Evolutionary conservation across 805 yeast species (phyloP), one percentile per base, ranked within the genome.

Genomic region (Kuraishia cidri): DNA sequence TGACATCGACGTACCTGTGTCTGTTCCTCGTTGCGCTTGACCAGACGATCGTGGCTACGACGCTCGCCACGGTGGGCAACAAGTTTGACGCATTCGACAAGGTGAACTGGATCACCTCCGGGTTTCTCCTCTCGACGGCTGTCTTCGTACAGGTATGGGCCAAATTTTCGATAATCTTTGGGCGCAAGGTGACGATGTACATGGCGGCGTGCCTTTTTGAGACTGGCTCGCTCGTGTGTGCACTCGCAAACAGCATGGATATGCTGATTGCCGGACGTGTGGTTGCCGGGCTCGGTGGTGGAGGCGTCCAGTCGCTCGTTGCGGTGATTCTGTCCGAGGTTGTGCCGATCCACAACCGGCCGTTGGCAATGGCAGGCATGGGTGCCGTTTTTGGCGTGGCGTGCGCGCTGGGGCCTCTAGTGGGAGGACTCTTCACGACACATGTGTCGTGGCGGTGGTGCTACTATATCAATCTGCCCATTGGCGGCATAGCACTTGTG

Each of bases 281-380:
- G 5, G 55, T 81, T 14, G 75, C 75, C 34, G 92, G 92, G 32
- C 47, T 75, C 23, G 90, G 88, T n/a, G 86, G 78, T 7, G 79
- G 83, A 24, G 82, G 82, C 17, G 65, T 79, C 30, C 76, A 72
- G 42, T 60, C 77, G 2, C 55, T 76, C 51, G 69, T 66, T 4
- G 62, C 69, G 38, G 71, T 79, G 21, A 69, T 80, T 18, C 57
- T 69, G 7, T 64, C 81, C 3, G 84, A 78, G 43, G 50, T 67
- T 4, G 69, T 72, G 4, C 72, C 79, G 1, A 45, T 64, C 9
- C 38, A 42, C 13, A 57, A 51, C 35, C 51, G 70, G 32, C 53
- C 72, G 0, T 39, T 63, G 24, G 47, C 64, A 5, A 53, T 64
- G 50, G 50, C 63, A 5, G 38, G 57, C 4, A 44, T 65, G 18